Conservation (phyloP, 805 yeast genomes). For the Allodekkera sacchari region DNA sequence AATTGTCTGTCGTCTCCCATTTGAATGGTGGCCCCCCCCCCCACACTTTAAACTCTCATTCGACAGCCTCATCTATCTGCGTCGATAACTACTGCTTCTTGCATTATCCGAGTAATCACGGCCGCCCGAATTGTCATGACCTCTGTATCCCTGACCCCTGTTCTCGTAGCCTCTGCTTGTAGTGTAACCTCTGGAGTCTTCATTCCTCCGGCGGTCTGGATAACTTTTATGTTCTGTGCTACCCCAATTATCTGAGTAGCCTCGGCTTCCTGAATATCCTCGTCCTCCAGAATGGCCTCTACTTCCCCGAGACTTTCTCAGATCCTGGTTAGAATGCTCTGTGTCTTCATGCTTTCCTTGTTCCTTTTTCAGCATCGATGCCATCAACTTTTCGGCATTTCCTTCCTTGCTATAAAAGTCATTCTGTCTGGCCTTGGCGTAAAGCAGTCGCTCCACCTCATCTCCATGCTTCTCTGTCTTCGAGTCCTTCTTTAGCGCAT, state of each 20-base stretch:
- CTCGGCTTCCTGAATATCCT: too few relatives aligned
- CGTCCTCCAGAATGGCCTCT: not conserved
- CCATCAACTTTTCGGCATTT: not conserved
- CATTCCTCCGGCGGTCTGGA: too few relatives aligned
- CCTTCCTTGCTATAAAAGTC: conserved; percentile 8
- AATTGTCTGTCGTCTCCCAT: too few relatives aligned
- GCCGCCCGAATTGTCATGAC: not conserved
- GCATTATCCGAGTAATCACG: too few relatives aligned
- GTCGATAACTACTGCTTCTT: too few relatives aligned
- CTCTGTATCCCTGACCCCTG: not conserved
- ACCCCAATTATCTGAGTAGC: too few relatives aligned
- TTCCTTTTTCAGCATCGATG: conserved; percentile 1
- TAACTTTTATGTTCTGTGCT: too few relatives aligned
- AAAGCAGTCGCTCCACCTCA: conserved; percentile 62
- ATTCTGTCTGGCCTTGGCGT: conserved; percentile 27
- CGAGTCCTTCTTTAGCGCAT: conserved; percentile 61
- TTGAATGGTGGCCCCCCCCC: too few relatives aligned
- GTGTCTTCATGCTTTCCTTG: not conserved
- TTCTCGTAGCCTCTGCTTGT: not conserved
- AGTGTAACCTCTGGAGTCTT: too few relatives aligned
- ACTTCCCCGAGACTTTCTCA: not conserved
- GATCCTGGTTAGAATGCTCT: not conserved
- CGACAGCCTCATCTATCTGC: too few relatives aligned
- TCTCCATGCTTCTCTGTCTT: conserved; percentile 66
- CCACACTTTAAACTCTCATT: too few relatives aligned